Evolutionary conservation across 1,284 basidiomycete species (phyloP).

Genomic region (Lentinus polychrous): DNA sequence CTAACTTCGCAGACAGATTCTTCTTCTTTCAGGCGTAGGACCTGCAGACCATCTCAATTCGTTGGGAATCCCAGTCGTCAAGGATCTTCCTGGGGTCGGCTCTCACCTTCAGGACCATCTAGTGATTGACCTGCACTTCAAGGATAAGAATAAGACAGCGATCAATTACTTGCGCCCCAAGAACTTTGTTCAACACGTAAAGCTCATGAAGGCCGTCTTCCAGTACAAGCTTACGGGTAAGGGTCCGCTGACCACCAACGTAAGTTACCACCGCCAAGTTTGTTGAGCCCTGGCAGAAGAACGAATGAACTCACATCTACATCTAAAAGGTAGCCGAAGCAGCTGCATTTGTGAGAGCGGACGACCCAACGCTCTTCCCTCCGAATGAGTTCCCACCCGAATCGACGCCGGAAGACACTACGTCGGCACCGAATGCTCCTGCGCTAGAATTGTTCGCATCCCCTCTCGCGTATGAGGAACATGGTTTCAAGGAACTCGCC

Average conservation of each 20-base stretch:
- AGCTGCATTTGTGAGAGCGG: slow-evolving; percentile 49
- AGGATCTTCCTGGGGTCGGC: slow-evolving; percentile 54
- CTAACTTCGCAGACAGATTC: slow-evolving; percentile 3
- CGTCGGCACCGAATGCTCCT: slow-evolving; percentile 48
- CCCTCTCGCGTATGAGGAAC: slow-evolving; percentile 36
- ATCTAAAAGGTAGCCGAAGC: slow-evolving; percentile 45
- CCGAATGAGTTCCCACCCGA: slow-evolving; percentile 29
- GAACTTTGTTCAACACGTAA: slow-evolving; percentile 27
- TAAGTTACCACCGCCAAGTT: slow-evolving; percentile 29
- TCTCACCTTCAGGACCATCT: slow-evolving; percentile 54
- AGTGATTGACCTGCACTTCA: slow-evolving; percentile 40
- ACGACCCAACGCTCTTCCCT: slow-evolving; percentile 46
- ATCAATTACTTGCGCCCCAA: slow-evolving; percentile 34
- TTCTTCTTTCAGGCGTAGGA: slow-evolving; percentile 9
- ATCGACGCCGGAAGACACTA: slow-evolving; percentile 38
- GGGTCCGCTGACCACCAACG: slow-evolving; percentile 51
- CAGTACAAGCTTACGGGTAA: slow-evolving; percentile 38
- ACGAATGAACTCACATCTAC: slow-evolving; percentile 1
- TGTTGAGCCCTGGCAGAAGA: background rate
- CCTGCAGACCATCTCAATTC: slow-evolving; percentile 30
- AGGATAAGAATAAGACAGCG: slow-evolving; percentile 40
- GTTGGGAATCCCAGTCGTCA: slow-evolving; percentile 30
- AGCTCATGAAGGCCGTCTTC: slow-evolving; percentile 27
- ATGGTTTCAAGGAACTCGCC: slow-evolving; percentile 13
- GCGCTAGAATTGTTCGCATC: slow-evolving; percentile 56